Conservation (phyloP, 768 basidiomycete species). For the Cystobasidium tubakii region DNA sequence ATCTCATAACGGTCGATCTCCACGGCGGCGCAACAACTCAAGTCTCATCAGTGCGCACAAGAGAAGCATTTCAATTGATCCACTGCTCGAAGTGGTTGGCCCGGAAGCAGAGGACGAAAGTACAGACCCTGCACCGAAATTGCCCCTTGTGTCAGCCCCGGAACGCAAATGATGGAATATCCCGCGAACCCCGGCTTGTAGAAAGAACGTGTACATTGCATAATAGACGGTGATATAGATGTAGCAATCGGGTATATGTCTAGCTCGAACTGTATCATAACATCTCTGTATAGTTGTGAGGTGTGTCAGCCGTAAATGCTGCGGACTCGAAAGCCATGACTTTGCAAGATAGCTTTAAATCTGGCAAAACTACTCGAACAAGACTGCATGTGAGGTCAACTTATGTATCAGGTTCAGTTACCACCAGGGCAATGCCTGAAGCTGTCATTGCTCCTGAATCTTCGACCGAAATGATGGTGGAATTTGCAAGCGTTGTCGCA, state of each 20-base stretch:
- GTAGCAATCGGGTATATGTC: background rate
- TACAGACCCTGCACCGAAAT: background rate
- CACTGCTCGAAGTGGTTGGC: background rate
- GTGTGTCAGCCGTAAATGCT: no score
- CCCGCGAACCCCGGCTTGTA: no score
- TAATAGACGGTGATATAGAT: background rate
- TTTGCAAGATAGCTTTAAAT: no score
- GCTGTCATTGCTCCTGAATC: conserved; percentile 30
- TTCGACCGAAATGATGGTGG: conserved; percentile 14
- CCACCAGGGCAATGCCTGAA: conserved; percentile 23
- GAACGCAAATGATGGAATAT: background rate
- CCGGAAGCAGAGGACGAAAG: background rate
- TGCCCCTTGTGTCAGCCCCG: background rate
- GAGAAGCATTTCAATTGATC: conserved; percentile 5
- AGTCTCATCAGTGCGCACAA: background rate
- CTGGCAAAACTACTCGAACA: no score
- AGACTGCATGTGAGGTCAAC: no score
- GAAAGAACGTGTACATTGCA: no score
- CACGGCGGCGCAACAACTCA: background rate
- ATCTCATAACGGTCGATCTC: background rate
- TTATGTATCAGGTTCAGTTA: conserved; percentile 2
- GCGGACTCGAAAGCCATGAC: no score
- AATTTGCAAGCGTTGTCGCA: conserved; percentile 14
- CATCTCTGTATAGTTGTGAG: background rate
- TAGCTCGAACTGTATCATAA: background rate